Evolutionary conservation across 2,329 filamentous ascomycete species (phyloP), one percentile per base, ranked within the genome.

Genomic region (Phoma herbarum): DNA sequence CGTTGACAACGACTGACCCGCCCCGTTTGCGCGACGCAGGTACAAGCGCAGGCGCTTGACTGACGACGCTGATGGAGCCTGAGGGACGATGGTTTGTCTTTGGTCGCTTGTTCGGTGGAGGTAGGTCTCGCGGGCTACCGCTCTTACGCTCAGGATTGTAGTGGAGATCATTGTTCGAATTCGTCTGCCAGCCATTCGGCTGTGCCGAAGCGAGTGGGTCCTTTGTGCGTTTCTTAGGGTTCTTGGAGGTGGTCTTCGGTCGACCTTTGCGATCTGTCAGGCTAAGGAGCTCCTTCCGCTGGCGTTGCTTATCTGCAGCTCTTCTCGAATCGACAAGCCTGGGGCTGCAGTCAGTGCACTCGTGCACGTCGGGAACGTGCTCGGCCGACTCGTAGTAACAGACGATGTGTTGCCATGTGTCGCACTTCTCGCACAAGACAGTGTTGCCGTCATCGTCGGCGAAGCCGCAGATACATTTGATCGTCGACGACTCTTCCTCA

Each of bases 331-430:
- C 90, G 69, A 97, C 79, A 46, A 81, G 79, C 62, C 93, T 86
- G 18, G 93, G 93, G 60, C 90, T 87, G 81, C 95, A 99, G 69
- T 97, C 92, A 70, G 88, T 87, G 80, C 95, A 99, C 55, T 89
- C 92, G 81, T 99, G 94, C 56, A 91, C 84, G 71, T 82, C 89
- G 78, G 77, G 93, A 79, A 80, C 90, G 84, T 83, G 91, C 84
- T 77, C 88, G 57, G 77, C 85, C 74, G 87, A 85, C 69, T 92
- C 91, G 76, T 98, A 98, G 80, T 96, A 98, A 80, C 95, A 99
- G 75, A 93, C 89, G 71, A 97, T 96, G 79, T 99, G 95, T 80
- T 99, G 95, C 95, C 95, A 99, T 48, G 93, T 95, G 76, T 97
- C 91, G 83, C 95, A 99, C 59, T 85, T 87, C 76, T 98, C 95